Base-by-base conservation (phyloP, 768 basidiomycete species). In the Termitomyces sp. region DNA sequence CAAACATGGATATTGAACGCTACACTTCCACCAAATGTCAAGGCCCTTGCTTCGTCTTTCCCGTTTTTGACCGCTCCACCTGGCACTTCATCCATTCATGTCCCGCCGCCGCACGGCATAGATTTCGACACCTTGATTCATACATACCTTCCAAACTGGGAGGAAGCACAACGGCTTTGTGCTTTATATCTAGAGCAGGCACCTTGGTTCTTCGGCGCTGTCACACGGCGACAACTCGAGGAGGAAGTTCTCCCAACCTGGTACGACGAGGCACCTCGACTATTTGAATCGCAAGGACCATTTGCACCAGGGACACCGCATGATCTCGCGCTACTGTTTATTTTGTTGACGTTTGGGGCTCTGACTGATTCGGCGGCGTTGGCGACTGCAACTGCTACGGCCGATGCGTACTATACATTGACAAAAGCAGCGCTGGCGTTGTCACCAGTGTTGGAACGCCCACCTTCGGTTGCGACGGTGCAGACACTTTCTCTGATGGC, bases 181-280 rank as follows among this genome's bases (percentile, higher is more conserved):
- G 78, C 83, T n/a, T 74, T 87, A 12, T 91, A 90, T 67, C 77
- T 89, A 41, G 84, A 85, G n/a, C 84, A 87, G 63, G 86, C 87
- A 3, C 84, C 86, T 0, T 91, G 89, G 89, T 88, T 89, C 65
- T 89, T 87, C 56, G 84, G 87, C 21, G 84, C 87, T 2, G 81
- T 90, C 38, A 84, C 84, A 3, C 73, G 76, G 44, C 73, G 72
- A 15, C 87, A 91, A 59, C 68, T 87, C 9, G 68, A 80, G n/a
- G 82, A 86, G 55, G 85, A 87, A 57, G 69, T 82, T 17, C 70
- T 87, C n/a, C 86, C 86, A 15, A 61, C 80, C 43, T 87, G 83
- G 82, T 88, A 85, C 57, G 68, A 67, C n/a, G 84, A 80, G 60
- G 80, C 78, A 3, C 67, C 73, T 42, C 59, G 68, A 50, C 58